Percentiles rank a stretch among this genome's conserved stretches.
These are phyloP conservation scores for Penicillium odoratum DNA, from an alignment of 495 filamentous ascomycete genomes.

Conservation along the genomic window DNA sequence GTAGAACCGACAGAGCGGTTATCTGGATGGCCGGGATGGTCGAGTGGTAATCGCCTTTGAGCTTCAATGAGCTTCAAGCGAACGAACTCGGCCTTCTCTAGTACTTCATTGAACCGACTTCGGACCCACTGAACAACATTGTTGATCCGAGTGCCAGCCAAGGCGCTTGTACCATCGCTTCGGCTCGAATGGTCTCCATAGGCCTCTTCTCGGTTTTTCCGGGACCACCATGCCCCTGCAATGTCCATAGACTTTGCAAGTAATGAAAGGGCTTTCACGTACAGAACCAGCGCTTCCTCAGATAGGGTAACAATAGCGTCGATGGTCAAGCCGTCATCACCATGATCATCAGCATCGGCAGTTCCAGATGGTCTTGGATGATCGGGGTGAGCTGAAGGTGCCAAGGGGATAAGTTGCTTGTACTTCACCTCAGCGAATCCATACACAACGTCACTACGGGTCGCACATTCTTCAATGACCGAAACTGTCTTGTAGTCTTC, in stretches of 20 bases:
- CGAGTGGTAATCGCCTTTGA: constrained; percentile 77
- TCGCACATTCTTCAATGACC: constrained; percentile 85
- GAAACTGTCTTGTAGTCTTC: constrained; percentile 80
- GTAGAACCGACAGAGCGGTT: constrained; percentile 62
- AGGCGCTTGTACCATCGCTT: constrained; percentile 47
- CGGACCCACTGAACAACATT: constrained; percentile 94
- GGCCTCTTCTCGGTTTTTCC: constrained; percentile 67
- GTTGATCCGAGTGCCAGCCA: constrained; percentile 78
- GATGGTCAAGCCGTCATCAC: constrained; percentile 61
- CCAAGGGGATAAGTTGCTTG: constrained; percentile 86
- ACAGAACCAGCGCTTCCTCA: constrained; percentile 93
- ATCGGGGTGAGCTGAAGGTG: constrained; percentile 66
- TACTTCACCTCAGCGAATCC: constrained; percentile 98
- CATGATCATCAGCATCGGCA: constrained; percentile 39
- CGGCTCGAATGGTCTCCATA: constrained; percentile 45
- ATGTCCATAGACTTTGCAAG: constrained; percentile 96
- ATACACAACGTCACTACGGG: constrained; percentile 90
- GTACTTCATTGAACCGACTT: constrained; percentile 88
- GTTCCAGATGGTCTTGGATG: constrained; percentile 29
- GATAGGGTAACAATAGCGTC: constrained; percentile 85
- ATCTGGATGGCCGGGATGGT: constrained; percentile 82
- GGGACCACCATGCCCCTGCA: constrained; percentile 87
- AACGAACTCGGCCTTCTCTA: constrained; percentile 93
- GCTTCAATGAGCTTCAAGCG: constrained; percentile 82
- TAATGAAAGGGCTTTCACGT: constrained; percentile 87